Base-by-base conservation (phyloP, 2,329 filamentous ascomycete species). In the Penicillium sp. region DNA sequence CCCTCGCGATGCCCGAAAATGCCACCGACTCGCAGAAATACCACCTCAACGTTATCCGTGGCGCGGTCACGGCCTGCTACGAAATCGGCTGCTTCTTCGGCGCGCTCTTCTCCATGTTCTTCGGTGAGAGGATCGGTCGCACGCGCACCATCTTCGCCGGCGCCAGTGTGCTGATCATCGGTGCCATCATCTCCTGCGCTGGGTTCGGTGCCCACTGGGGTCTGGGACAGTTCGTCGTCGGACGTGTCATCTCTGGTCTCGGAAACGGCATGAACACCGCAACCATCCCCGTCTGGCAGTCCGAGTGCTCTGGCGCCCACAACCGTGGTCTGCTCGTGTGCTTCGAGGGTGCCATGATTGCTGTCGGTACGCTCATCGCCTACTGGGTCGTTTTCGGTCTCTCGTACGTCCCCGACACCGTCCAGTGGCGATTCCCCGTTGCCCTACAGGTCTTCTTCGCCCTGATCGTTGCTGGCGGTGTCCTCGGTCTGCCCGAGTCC, bases 11-110 rank as follows among this genome's bases (percentile, higher is more conserved):
- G 29, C 61, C 56, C 49, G 30, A 63, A 3, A 70, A 80, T 56
- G 67, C 76, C 15, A 78, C 73, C n/a, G 78, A 30, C 2, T 19
- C 52, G 2, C 17, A 61, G 21, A 30, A 52, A 3, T n/a, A 53
- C 5, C 67, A 75, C 56, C 66, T 73, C 56, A 64, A 78, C n/a
- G 81, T 79, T n/a, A 78, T 82, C 72, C 80, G 82, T 69, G 83
- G 82, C 56, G 82, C 80, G 59, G 81, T 85, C 19, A 83, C 81
- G 1, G 77, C 83, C 17, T 84, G 83, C 64, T 86, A 85, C 68
- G 82, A 84, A 62, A 74, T 84, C 41, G 83, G 83, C 19, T 76
- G 74, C 62, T 71, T 77, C 66, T 71, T 71, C 44, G 75, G 75
- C 54, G 72, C 73, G 3, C 63, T 76, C 41, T 71, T 76, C 55